Percentiles rank a stretch among this genome's conserved stretches.
Evolutionary conservation across 176 grass and related monocot genomes (phyloP).

Genomic region (Avena atlantica): DNA sequence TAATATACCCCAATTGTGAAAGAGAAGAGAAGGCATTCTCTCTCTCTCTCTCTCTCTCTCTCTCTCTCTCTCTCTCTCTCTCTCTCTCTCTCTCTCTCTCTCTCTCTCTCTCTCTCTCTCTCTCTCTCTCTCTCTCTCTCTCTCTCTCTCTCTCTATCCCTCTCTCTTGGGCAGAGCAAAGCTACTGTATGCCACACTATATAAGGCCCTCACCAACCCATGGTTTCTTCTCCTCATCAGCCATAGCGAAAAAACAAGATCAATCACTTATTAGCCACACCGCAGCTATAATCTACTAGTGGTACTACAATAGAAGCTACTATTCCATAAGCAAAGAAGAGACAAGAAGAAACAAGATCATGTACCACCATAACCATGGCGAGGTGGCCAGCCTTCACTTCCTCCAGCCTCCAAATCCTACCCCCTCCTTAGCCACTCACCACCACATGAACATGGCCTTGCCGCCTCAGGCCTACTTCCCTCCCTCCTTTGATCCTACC

Average conservation of each 20-base stretch:
- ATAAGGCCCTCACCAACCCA: constrained; percentile 68
- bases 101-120: no score
- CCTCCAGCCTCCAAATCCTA: constrained; percentile 52
- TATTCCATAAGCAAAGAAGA: constrained; percentile 36
- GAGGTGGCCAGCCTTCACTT: constrained; percentile 76
- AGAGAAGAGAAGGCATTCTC: background rate
- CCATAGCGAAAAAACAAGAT: constrained; percentile 42
- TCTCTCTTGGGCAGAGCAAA: background rate
- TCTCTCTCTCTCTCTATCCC: no score
- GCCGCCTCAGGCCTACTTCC: constrained; percentile 55
- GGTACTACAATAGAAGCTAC: background rate
- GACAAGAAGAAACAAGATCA: constrained; percentile 44
- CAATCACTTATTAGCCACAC: constrained; percentile 22
- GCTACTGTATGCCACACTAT: constrained; percentile 51
- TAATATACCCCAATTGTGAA: background rate
- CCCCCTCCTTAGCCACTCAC: constrained; percentile 60
- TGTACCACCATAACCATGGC: constrained; percentile 58
- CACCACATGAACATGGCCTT: constrained; percentile 72
- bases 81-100: no score
- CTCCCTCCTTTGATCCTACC: constrained; percentile 35
- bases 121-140: no score
- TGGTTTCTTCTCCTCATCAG: constrained; percentile 47
- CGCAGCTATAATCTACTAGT: constrained; percentile 2
- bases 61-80: no score
- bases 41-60: no score